Evolutionary conservation across 2,329 filamentous ascomycete species (phyloP), one percentile per base, ranked within the genome.

Genomic region (Botrytis porri): DNA sequence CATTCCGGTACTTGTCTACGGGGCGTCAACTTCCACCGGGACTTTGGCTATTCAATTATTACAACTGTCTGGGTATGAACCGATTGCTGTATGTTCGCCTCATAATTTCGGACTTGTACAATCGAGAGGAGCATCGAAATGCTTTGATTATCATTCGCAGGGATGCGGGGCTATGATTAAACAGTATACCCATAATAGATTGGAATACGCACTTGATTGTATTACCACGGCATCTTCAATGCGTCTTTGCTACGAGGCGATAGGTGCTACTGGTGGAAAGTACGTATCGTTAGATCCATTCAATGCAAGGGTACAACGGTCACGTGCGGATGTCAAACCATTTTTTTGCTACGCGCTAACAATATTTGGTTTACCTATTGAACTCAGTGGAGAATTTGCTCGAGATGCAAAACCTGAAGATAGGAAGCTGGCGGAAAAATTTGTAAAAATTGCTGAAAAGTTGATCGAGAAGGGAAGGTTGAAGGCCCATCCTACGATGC

Each of bases 151-250:
- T 74, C 73, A 75, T 61, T 75, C 72, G 2, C 74, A 80, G 0
- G 77, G 75, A 4, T 83, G 81, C 73, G 81, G 74, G 18, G 75
- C 74, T 1, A 79, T 82, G 16, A 83, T 86, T 69, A 76, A 78
- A 0, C 73, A 69, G 4, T 82, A 83, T 74, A 86, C 84, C 1
- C 73, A 77, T 1, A 82, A 84, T 77, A 73, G 64, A 2, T 80
- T 86, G 2, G 72, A 71, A 0, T 82, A 82, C 65, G 82, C 78
- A 1, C 73, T 86, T 1, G 84, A 86, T 77, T 82, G 80, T 70
- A 79, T 85, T 60, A 76, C 82, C 0, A 76, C 80, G 37, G 73
- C 75, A 1, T 57, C 76, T 29, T 81, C 81, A 1, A 82, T 81
- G 64, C 67, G 75, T 10, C 66, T 82, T 20, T 85, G 84, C 78